These are phyloP conservation scores for Cordyceps tenuipes DNA, from an alignment of 2,329 filamentous ascomycete species.

Conservation along the genomic window DNA sequence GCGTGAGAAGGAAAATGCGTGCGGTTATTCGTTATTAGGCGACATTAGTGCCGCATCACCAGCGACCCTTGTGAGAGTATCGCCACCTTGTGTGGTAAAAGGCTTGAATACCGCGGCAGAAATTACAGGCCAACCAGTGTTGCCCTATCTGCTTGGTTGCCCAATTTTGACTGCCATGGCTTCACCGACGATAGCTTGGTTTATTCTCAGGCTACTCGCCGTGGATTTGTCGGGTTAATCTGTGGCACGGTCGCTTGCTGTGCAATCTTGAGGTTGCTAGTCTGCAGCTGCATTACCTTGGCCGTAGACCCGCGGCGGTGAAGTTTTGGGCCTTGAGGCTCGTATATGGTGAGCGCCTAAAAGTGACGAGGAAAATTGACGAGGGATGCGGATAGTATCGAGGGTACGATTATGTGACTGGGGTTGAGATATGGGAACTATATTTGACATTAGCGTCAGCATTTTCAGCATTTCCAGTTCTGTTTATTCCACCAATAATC, in stretches of 20 bases:
- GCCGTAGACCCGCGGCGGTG: slow-evolving; percentile 68
- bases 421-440: slow-evolving; percentile 93
- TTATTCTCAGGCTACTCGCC: slow-evolving; percentile 75
- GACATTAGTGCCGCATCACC: slow-evolving; percentile 60
- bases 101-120: slow-evolving; percentile 68
- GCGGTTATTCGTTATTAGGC: not conserved
- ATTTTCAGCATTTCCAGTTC: not conserved
- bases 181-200: slow-evolving; percentile 73
- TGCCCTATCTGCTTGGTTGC: slow-evolving; percentile 68
- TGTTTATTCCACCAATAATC: not conserved
- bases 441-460: slow-evolving; percentile 11
- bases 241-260: slow-evolving; percentile 69
- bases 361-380: too few relatives aligned
- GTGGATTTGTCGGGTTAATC: slow-evolving; percentile 89
- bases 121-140: slow-evolving; percentile 82
- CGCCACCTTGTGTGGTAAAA: slow-evolving; percentile 70
- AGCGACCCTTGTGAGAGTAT: slow-evolving; percentile 76
- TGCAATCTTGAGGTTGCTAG: slow-evolving; percentile 66
- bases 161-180: slow-evolving; percentile 76
- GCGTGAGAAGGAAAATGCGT: slow-evolving; percentile 23
- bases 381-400: slow-evolving; percentile 81
- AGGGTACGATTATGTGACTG: slow-evolving; percentile 85
- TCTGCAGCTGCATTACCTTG: slow-evolving; percentile 79
- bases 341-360: slow-evolving; percentile 92
- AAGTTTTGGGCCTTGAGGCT: slow-evolving; percentile 85